Percentiles rank a stretch among this genome's conserved stretches.
Conservation (phyloP, 192 early-diverging fungal genomes). For the Linnemannia exigua region DNA sequence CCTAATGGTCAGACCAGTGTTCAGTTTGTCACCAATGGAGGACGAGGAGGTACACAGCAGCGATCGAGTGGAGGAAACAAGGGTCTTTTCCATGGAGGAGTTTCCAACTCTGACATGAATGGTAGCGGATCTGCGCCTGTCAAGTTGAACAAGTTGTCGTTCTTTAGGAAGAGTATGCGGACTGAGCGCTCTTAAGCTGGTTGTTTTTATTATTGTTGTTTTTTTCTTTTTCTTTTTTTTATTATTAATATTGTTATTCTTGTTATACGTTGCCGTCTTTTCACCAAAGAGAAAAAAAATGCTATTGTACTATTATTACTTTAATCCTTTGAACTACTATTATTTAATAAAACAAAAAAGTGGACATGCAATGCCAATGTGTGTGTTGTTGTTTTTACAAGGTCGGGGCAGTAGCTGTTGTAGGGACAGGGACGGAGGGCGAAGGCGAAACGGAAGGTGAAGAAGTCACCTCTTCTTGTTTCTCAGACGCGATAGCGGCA, state of each 20-base stretch:
- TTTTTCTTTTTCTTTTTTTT: not conserved
- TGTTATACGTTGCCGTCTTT: not conserved
- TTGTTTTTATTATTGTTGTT: not conserved
- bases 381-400: not conserved
- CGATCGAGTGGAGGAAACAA: constrained; percentile 15
- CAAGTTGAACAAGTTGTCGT: constrained; percentile 46
- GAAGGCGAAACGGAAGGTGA: not conserved
- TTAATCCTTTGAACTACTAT: not conserved
- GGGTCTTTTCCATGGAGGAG: constrained; percentile 39
- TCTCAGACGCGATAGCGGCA: not conserved
- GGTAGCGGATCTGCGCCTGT: constrained; percentile 9
- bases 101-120: constrained; percentile 30
- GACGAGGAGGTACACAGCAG: not conserved
- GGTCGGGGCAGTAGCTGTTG: not conserved
- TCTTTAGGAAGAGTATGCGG: constrained; percentile 48
- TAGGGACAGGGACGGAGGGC: not conserved
- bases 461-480: not conserved
- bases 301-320: not conserved
- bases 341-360: not conserved
- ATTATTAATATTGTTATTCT: not conserved
- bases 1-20: not conserved
- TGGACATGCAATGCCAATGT: not conserved
- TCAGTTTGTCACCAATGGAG: not conserved
- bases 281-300: not conserved
- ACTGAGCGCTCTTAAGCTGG: constrained; percentile 24